Evolutionary conservation across 306 rosid genomes (phyloP).

Genomic region (Bauhinia variegata): DNA sequence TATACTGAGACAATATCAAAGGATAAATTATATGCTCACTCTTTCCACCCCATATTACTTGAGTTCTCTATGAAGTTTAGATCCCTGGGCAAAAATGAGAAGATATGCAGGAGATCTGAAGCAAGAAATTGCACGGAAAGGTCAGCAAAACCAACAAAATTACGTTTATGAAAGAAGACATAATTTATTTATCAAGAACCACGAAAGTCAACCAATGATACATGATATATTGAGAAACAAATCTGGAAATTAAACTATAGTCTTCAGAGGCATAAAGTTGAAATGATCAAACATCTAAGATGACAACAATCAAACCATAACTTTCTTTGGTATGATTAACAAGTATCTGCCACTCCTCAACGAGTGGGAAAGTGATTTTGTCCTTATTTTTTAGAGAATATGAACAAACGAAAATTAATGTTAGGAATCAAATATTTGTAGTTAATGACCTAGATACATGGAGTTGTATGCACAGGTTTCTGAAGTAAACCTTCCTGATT

Average conservation of each 20-base stretch:
- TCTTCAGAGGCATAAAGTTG: not conserved
- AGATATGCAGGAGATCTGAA: constrained; percentile 84
- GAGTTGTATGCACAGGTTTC: not conserved
- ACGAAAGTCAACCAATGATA: constrained; percentile 6
- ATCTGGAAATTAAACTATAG: constrained; percentile 2
- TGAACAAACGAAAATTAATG: constrained; percentile 1
- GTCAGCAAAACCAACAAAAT: constrained; percentile 38
- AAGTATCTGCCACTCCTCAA: not conserved
- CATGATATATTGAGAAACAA: constrained; percentile 6
- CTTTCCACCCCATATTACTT: constrained; percentile 91
- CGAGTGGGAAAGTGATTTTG: not conserved
- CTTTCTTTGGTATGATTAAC: not conserved
- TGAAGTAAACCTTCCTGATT: not conserved
- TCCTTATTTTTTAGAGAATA: constrained; percentile 6
- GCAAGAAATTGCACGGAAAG: constrained; percentile 25
- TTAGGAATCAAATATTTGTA: not conserved
- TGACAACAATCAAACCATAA: not conserved
- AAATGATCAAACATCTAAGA: constrained; percentile 7
- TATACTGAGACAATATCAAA: constrained; percentile 24
- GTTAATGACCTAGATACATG: constrained; percentile 5
- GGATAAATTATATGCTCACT: constrained; percentile 56
- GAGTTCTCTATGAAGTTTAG: constrained; percentile 87
- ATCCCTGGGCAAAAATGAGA: constrained; percentile 85
- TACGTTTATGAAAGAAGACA: constrained; percentile 16
- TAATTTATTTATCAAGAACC: constrained; percentile 2